Percentiles rank a stretch among this genome's conserved stretches.
Conservation (phyloP, 345 rosid species). For the Sapria himalayana region DNA sequence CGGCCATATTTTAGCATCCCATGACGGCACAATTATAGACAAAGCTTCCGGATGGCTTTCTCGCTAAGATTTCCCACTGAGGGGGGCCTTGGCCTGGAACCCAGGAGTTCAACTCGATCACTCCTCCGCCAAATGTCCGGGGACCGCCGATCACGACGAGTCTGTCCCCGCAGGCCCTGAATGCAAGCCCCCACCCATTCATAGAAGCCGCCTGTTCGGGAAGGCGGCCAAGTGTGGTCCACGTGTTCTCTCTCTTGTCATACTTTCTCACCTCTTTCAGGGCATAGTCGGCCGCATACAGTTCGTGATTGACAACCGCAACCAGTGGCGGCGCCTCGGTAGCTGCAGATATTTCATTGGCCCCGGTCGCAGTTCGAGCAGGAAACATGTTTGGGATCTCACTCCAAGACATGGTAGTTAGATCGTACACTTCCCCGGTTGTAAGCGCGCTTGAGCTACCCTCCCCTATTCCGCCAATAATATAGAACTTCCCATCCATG, state of each 20-base stretch:
- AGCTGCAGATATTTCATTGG: conserved; percentile 35
- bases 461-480: conserved; percentile 68
- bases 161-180: conserved; percentile 73
- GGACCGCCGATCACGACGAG: conserved; percentile 91
- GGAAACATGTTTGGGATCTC: conserved; percentile 68
- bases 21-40: conserved; percentile 94
- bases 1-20: conserved; percentile 95
- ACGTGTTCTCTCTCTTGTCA: conserved; percentile 31
- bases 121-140: conserved; percentile 43
- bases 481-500: conserved; percentile 76
- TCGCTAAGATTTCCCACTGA: conserved; percentile 54
- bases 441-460: conserved; percentile 30
- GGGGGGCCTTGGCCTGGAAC: conserved; percentile 61
- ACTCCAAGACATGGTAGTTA: conserved; percentile 51
- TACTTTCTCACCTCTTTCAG: conserved; percentile 66
- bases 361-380: conserved; percentile 20
- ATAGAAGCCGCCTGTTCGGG: conserved; percentile 71
- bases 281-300: conserved; percentile 74
- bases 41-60: conserved; percentile 56
- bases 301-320: conserved; percentile 61
- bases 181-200: conserved; percentile 96
- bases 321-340: conserved; percentile 79
- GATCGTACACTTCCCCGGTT: conserved; percentile 69
- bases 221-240: conserved; percentile 53
- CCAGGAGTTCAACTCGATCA: conserved; percentile 74